Conservation (phyloP, 192 early-diverging fungal species). For the Phycomyces blakesleeanus region DNA sequence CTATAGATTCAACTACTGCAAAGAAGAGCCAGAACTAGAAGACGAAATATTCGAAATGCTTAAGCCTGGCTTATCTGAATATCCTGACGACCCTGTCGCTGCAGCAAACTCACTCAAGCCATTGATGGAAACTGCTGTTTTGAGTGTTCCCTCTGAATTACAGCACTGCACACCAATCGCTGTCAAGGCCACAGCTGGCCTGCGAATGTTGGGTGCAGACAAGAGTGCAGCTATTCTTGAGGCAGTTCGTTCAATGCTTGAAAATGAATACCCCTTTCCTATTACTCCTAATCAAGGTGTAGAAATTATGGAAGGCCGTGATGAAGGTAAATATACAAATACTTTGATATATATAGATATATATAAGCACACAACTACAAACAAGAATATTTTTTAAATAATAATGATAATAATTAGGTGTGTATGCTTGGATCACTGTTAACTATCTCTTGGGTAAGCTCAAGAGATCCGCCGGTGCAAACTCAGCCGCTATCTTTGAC, state of each 20-base stretch:
- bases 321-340: constrained; percentile 66
- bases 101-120: constrained; percentile 80
- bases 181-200: constrained; percentile 94
- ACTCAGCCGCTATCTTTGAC: constrained; percentile 90
- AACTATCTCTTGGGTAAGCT: constrained; percentile 80
- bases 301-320: constrained; percentile 90
- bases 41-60: constrained; percentile 84
- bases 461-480: constrained; percentile 33
- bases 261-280: constrained; percentile 77
- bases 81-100: constrained; percentile 60
- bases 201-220: constrained; percentile 71
- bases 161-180: constrained; percentile 84
- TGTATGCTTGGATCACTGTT: constrained; percentile 98
- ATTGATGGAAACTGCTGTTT: constrained; percentile 72
- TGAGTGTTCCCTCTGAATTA: constrained; percentile 55
- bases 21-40: constrained; percentile 76
- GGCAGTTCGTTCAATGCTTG: constrained; percentile 63
- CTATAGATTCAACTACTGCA: constrained; percentile 95
- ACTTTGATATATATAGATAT: no score
- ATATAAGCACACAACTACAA: no score
- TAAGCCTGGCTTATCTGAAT: constrained; percentile 82
- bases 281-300: constrained; percentile 70
- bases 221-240: constrained; percentile 73
- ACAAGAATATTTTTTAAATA: no score
- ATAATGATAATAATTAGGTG: no score